phyloP scores from a whole-genome alignment of 305 asterid species.

The Andrographis paniculata region DNA sequence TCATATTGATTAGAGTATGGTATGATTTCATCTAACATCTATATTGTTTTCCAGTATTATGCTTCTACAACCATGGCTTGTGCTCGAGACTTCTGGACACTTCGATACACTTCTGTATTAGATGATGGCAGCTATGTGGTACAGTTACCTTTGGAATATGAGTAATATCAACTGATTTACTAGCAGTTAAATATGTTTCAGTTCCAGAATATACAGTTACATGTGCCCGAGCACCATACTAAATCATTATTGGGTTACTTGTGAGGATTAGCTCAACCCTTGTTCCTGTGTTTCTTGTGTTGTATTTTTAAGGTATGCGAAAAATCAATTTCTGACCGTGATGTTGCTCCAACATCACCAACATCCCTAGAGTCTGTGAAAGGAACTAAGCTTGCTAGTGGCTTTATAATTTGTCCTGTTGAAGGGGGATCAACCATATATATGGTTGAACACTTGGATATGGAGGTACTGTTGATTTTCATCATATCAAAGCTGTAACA shows the following conservation, averaged over 20 bases:
- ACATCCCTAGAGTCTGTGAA: slow-evolving; percentile 34
- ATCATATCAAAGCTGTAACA: slow-evolving; percentile 1
- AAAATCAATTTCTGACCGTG: slow-evolving; percentile 33
- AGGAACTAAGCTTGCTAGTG: slow-evolving; percentile 38
- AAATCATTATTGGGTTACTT: too few relatives aligned
- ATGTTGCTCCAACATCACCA: slow-evolving; percentile 31
- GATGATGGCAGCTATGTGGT: slow-evolving; percentile 41
- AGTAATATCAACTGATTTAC: too few relatives aligned
- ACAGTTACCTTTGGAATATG: slow-evolving; percentile 10
- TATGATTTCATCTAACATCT: not conserved
- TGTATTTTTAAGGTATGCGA: slow-evolving; percentile 35
- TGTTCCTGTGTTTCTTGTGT: slow-evolving; percentile 2
- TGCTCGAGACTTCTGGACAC: slow-evolving; percentile 48
- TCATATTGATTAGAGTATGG: not conserved
- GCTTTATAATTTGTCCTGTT: slow-evolving; percentile 33
- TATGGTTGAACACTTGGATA: slow-evolving; percentile 37
- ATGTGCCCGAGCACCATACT: too few relatives aligned
- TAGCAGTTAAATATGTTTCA: too few relatives aligned
- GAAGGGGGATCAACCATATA: slow-evolving; percentile 34
- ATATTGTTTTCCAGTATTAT: slow-evolving; percentile 25
- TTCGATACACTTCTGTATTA: slow-evolving; percentile 33
- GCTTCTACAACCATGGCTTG: slow-evolving; percentile 40
- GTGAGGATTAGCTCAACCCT: not conserved
- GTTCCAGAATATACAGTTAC: too few relatives aligned
- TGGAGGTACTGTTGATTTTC: slow-evolving; percentile 34